phyloP scores from a whole-genome alignment of 2,329 filamentous ascomycete species.

The Diaporthe batatas region DNA sequence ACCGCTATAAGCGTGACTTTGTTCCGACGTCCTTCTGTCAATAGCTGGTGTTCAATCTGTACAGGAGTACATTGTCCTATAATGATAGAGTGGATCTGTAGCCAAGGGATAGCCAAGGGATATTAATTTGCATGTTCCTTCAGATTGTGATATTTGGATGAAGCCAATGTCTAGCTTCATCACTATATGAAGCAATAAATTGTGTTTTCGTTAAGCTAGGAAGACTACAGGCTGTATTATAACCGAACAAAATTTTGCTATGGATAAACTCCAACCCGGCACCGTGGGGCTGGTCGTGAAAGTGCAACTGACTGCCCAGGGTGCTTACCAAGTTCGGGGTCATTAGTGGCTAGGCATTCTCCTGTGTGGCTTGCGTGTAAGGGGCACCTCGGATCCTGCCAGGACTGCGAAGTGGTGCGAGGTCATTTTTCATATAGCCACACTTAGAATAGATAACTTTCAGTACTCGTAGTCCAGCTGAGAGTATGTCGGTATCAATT shows the following conservation, averaged over 20 bases:
- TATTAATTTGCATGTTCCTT: not conserved
- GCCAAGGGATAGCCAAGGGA: too few species aligned
- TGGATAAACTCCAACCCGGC: not conserved
- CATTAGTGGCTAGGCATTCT: not conserved
- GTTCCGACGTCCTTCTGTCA: not conserved
- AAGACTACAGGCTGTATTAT: not conserved
- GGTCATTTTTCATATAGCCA: not conserved
- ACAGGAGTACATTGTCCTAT: not conserved
- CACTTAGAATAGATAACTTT: not conserved
- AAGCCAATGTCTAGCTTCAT: not conserved
- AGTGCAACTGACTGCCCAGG: not conserved
- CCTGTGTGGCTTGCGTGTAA: not conserved
- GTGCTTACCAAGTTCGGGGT: not conserved
- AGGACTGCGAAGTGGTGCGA: not conserved
- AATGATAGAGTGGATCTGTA: not conserved
- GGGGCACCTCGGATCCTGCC: too few species aligned
- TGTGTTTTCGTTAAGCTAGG: not conserved
- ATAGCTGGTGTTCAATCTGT: not conserved
- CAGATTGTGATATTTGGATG: not conserved
- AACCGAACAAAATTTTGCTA: not conserved
- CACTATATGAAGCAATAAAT: too few species aligned
- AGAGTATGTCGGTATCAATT: too few species aligned
- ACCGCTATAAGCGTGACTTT: not conserved
- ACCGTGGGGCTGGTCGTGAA: not conserved
- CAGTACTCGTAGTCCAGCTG: not conserved